Conservation (phyloP, 805 yeast species). For the Candida michaelii region DNA sequence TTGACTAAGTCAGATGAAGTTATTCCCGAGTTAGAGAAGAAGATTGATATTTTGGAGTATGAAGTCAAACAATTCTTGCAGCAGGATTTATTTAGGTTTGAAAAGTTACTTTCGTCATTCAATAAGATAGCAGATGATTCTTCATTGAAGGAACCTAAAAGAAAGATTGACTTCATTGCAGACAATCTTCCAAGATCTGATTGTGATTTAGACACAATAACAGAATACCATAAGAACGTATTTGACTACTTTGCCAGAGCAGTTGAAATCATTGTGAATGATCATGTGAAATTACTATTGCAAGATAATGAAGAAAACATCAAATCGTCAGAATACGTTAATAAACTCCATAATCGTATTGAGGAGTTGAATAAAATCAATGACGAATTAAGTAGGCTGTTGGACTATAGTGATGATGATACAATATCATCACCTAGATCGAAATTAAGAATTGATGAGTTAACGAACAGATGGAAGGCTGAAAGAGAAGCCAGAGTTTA, state of each 20-base stretch:
- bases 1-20: slow-evolving; percentile 14
- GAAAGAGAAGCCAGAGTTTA: slow-evolving; percentile 69
- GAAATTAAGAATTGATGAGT: slow-evolving; percentile 56
- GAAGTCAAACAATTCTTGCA: slow-evolving; percentile 43
- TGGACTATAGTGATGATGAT: slow-evolving; percentile 12
- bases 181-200: slow-evolving; percentile 10
- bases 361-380: slow-evolving; percentile 26
- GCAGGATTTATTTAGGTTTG: slow-evolving; percentile 46
- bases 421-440: slow-evolving; percentile 11
- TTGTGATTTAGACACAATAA: slow-evolving; percentile 21
- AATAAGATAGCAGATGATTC: slow-evolving; percentile 56
- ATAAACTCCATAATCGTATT: slow-evolving; percentile 24
- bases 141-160: slow-evolving; percentile 59
- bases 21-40: slow-evolving; percentile 12
- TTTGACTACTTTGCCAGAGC: slow-evolving; percentile 61
- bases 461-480: slow-evolving; percentile 64
- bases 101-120: slow-evolving; percentile 50
- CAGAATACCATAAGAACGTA: slow-evolving; percentile 45
- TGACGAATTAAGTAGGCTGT: slow-evolving; percentile 18
- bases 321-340: slow-evolving; percentile 22
- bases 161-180: slow-evolving; percentile 38
- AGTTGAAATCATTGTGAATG: slow-evolving; percentile 54
- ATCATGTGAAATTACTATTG: slow-evolving; percentile 46
- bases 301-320: slow-evolving; percentile 30
- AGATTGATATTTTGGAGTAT: slow-evolving; percentile 33